Percentiles rank a stretch among this genome's conserved stretches.
Conservation (phyloP, 306 rosid genomes). For the Vigna trinervia region DNA sequence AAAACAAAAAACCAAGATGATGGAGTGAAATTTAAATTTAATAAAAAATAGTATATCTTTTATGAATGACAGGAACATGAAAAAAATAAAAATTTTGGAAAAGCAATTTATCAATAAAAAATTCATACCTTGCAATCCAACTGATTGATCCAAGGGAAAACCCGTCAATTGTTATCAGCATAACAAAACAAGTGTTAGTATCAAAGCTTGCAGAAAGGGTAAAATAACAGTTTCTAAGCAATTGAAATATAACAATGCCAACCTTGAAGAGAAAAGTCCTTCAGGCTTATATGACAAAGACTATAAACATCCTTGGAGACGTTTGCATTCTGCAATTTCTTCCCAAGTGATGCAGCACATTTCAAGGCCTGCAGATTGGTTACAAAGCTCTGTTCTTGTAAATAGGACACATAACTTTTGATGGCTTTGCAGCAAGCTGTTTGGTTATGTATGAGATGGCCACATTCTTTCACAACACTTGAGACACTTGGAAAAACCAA, state of each 20-base stretch:
- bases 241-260: constrained; percentile 38
- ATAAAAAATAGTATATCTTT: neutral
- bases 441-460: constrained; percentile 48
- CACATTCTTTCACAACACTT: constrained; percentile 58
- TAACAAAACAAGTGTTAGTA: constrained; percentile 43
- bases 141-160: constrained; percentile 52
- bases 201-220: constrained; percentile 10
- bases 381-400: constrained; percentile 74
- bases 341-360: constrained; percentile 72
- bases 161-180: constrained; percentile 38
- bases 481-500: constrained; percentile 59
- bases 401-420: constrained; percentile 59
- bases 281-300: constrained; percentile 68
- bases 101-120: constrained; percentile 14
- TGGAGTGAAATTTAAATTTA: constrained; percentile 22
- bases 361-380: constrained; percentile 80
- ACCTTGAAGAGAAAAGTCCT: constrained; percentile 87
- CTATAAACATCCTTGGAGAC: constrained; percentile 56
- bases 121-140: constrained; percentile 60
- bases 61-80: neutral
- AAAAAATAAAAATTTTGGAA: neutral
- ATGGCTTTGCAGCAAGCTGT: constrained; percentile 64
- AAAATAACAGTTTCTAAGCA: constrained; percentile 29
- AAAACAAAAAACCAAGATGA: constrained; percentile 30
- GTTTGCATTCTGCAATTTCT: constrained; percentile 61